Base-by-base conservation (phyloP, 306 rosid genomes). In the Erythrophleum fordii region DNA sequence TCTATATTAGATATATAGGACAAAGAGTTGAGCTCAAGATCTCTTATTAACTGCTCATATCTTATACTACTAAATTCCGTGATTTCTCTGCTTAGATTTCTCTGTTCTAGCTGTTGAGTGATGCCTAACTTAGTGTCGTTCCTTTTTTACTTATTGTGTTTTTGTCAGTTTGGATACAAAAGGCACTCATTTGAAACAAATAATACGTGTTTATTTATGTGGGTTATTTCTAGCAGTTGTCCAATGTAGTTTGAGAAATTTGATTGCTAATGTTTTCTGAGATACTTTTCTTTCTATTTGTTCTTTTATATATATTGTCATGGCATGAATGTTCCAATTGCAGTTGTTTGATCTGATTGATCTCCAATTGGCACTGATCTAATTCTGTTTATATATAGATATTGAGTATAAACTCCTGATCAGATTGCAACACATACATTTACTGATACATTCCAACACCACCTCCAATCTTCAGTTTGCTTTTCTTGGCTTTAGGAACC, bases 281-380 rank as follows among this genome's bases (percentile, higher is more conserved):
- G 31, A 81, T 65, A 10, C n/a, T 25, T 18, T 11, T 59, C 9
- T 60, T 13, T 29, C 16, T 28, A 5, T 29, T 60, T 25, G 39
- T 6, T 29, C 13, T 59, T 3, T 59, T 25, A 12, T 31, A 29
- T 29, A 12, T 11, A 28, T 60, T 28, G 10, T 28, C 23, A 29
- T 73, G 83, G 10, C 12, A 31, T 29, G 69, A 7, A 14, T 44
- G 31, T 76, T 82, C 41, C 46, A 10, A 51, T 76, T 59, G 37
- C 35, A 39, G 45, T 49, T 67, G 39, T 26, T 48, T 69, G 62
- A 82, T 82, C 67, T 73, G 44, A 51, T 81, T 17, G 14, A 55
- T 55, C 29, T 20, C 8, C 10, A 20, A 55, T 26, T 8, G 61
- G 20, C 4, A 23, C 14, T 9, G 29, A 11, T 28, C 62, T 9